A percentile compares a stretch with the other conserved stretches of the same genome.
Evolutionary conservation across 306 rosid genomes (phyloP).

Genomic region (Hippophae tibetana): DNA sequence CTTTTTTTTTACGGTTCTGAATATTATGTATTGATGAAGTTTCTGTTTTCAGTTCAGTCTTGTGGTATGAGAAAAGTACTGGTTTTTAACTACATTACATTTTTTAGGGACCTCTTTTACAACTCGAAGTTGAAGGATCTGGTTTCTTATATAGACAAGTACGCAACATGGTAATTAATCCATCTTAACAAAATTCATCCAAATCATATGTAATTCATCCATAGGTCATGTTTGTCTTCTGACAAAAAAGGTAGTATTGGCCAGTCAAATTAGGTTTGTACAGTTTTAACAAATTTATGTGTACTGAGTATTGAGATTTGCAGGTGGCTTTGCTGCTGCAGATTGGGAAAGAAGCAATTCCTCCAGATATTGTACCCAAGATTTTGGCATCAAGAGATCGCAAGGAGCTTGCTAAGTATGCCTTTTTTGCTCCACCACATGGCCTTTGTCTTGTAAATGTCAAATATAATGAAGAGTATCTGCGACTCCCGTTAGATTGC

Average conservation of each 20-base stretch:
- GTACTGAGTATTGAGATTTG: neutral
- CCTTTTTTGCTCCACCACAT: conserved; percentile 57
- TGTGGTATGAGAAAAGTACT: neutral
- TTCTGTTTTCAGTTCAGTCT: no score
- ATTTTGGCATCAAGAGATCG: conserved; percentile 75
- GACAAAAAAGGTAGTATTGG: neutral
- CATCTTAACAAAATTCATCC: conserved; percentile 4
- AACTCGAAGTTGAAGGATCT: conserved; percentile 78
- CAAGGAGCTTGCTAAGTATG: conserved; percentile 72
- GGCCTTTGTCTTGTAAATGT: conserved; percentile 76
- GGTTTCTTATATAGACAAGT: conserved; percentile 95
- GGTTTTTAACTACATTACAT: conserved; percentile 5
- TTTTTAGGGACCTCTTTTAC: conserved; percentile 41
- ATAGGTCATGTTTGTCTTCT: neutral
- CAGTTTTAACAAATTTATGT: neutral
- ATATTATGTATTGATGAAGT: no score
- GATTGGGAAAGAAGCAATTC: conserved; percentile 75
- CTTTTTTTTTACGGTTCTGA: no score
- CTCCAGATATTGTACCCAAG: conserved; percentile 57
- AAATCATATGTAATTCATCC: conserved; percentile 3
- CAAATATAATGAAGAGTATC: conserved; percentile 59
- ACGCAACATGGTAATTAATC: conserved; percentile 68
- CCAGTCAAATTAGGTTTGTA: neutral
- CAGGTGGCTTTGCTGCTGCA: conserved; percentile 84
- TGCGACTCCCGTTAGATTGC: conserved; percentile 53